phyloP scores from a whole-genome alignment of 495 filamentous ascomycete genomes.

The Penicillium paxilli region DNA sequence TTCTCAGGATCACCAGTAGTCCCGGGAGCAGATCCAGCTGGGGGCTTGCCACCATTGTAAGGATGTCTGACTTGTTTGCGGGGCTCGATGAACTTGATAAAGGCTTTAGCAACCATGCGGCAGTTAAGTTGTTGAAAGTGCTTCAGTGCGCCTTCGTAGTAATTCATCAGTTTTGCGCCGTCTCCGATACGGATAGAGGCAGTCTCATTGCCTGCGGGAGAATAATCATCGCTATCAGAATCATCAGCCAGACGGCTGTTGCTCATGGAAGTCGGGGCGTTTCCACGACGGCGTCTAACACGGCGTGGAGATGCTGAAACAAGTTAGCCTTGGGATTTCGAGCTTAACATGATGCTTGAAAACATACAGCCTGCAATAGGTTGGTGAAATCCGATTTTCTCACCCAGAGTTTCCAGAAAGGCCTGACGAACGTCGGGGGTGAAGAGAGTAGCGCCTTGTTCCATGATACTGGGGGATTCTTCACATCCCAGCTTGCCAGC shows the following conservation, averaged over 20 bases:
- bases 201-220: conserved; percentile 30
- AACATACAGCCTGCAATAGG: conserved; percentile 33
- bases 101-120: conserved; percentile 69
- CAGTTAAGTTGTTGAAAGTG: conserved; percentile 73
- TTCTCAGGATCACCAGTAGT: conserved; percentile 49
- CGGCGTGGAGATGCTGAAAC: conserved; percentile 26
- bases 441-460: conserved; percentile 37
- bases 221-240: conserved; percentile 27
- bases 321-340: not conserved
- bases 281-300: conserved; percentile 35
- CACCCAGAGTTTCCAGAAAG: conserved; percentile 39
- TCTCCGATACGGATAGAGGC: conserved; percentile 42
- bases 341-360: not conserved
- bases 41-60: conserved; percentile 63
- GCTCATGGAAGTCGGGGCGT: conserved; percentile 15
- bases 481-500: conserved; percentile 36
- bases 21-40: conserved; percentile 36
- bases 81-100: conserved; percentile 78
- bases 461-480: conserved; percentile 39
- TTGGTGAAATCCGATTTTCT: conserved; percentile 32
- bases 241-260: conserved; percentile 26
- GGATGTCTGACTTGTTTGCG: conserved; percentile 69
- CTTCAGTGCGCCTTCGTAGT: conserved; percentile 54
- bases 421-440: conserved; percentile 37
- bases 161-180: conserved; percentile 32